phyloP scores from a whole-genome alignment of 345 rosid genomes.

The Jatropha curcas region DNA sequence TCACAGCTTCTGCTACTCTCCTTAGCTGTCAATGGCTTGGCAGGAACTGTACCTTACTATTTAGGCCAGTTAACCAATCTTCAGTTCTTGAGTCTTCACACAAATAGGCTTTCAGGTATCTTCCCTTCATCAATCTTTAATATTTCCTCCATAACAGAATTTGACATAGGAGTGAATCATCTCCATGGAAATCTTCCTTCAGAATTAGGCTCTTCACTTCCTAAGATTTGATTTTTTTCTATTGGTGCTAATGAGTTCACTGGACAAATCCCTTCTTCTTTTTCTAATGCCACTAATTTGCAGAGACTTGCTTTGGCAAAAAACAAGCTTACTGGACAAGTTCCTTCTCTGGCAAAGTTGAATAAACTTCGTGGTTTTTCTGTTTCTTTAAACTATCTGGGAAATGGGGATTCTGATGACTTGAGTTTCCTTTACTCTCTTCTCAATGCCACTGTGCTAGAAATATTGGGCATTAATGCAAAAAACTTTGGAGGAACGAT shows the following conservation, averaged over 20 bases:
- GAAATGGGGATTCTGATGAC: too few species aligned
- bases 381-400: too few species aligned
- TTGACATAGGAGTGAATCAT: not conserved
- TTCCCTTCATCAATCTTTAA: conserved; percentile 25
- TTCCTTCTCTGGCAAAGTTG: not conserved
- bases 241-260: not conserved
- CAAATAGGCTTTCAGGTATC: conserved; percentile 12
- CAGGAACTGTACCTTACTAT: conserved; percentile 18
- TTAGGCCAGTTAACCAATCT: conserved; percentile 9
- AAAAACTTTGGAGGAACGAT: too few species aligned
- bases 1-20: conserved; percentile 6
- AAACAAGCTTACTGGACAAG: not conserved
- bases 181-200: conserved; percentile 14
- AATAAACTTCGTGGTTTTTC: not conserved
- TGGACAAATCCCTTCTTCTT: not conserved
- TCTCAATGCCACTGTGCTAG: too few species aligned
- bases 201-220: conserved; percentile 15
- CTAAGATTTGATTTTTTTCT: not conserved
- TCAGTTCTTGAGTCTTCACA: not conserved
- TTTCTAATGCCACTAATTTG: not conserved
- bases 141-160: not conserved
- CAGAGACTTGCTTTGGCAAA: not conserved
- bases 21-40: not conserved
- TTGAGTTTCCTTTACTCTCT: too few species aligned
- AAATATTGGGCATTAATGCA: too few species aligned